Conservation (phyloP, 73 alveolate genomes). For the Durusdinium trenchii region DNA sequence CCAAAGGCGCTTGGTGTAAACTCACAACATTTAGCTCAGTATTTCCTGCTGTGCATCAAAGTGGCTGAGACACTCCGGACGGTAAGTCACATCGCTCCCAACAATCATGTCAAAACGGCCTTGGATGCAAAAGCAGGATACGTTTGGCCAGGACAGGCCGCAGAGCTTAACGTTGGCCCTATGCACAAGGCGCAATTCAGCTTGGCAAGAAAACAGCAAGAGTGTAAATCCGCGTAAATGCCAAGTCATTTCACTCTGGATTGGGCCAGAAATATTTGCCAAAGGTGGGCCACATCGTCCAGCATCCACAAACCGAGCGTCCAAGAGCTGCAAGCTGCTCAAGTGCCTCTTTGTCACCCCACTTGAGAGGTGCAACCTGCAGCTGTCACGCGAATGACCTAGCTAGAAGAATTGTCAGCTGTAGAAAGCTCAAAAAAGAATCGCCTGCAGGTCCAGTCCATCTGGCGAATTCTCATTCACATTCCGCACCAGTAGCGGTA, state of each 20-base stretch:
- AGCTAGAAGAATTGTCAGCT: neutral
- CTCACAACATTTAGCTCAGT: neutral
- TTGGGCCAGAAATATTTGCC: no score
- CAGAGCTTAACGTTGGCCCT: neutral
- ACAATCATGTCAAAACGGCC: slow-evolving; percentile 48
- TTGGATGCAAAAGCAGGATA: neutral
- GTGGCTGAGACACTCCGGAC: slow-evolving; percentile 71
- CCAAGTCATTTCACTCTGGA: neutral
- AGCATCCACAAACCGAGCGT: neutral
- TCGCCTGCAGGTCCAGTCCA: slow-evolving; percentile 75
- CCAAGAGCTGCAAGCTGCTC: slow-evolving; percentile 36
- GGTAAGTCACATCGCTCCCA: slow-evolving; percentile 83
- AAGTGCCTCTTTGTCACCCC: slow-evolving; percentile 62
- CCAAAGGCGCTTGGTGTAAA: neutral
- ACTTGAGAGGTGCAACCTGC: slow-evolving; percentile 84
- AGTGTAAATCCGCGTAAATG: neutral
- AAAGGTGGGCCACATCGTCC: no score
- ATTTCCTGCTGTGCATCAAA: neutral
- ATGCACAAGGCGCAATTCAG: neutral
- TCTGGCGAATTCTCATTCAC: slow-evolving; percentile 60
- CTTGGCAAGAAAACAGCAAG: neutral
- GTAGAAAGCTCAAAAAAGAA: neutral
- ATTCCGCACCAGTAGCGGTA: slow-evolving; percentile 48
- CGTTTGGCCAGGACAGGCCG: neutral
- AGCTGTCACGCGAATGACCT: neutral